Evolutionary conservation across 192 early-diverging fungal genomes (phyloP).

Genomic region (Coemansia sp.): DNA sequence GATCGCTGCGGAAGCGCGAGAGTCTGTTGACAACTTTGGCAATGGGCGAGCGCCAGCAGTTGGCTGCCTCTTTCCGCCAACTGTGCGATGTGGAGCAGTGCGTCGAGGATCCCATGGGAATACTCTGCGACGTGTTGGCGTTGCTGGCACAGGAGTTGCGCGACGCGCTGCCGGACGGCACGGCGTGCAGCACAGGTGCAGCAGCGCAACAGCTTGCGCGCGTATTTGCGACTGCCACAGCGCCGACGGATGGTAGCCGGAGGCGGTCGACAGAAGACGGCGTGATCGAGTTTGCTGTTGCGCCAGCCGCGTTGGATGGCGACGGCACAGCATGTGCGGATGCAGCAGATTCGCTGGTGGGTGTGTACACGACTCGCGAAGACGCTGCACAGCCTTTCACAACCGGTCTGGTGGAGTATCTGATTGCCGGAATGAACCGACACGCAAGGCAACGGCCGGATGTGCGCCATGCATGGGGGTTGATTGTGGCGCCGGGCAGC

Average conservation of each 20-base stretch:
- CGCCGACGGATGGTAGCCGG: not conserved
- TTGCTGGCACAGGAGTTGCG: constrained; percentile 22
- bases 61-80: constrained; percentile 13
- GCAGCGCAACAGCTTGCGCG: constrained; percentile 6
- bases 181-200: not conserved
- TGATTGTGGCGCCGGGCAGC: constrained; percentile 20
- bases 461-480: constrained; percentile 37
- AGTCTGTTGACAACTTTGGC: constrained; percentile 18
- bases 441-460: constrained; percentile 21
- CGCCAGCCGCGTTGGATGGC: not conserved
- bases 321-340: not conserved
- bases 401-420: constrained; percentile 36
- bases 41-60: constrained; percentile 14
- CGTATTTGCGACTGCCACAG: constrained; percentile 7
- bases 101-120: not conserved
- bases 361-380: constrained; percentile 16
- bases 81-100: constrained; percentile 9
- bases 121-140: constrained; percentile 13
- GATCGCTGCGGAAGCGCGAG: constrained; percentile 18
- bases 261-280: constrained; percentile 8
- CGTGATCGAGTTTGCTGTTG: constrained; percentile 27
- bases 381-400: constrained; percentile 39
- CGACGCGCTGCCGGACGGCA: constrained; percentile 9
- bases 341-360: constrained; percentile 19
- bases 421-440: constrained; percentile 34